phyloP scores from a whole-genome alignment of 257 asterid genomes.

The Capsicum rhomboideum region DNA sequence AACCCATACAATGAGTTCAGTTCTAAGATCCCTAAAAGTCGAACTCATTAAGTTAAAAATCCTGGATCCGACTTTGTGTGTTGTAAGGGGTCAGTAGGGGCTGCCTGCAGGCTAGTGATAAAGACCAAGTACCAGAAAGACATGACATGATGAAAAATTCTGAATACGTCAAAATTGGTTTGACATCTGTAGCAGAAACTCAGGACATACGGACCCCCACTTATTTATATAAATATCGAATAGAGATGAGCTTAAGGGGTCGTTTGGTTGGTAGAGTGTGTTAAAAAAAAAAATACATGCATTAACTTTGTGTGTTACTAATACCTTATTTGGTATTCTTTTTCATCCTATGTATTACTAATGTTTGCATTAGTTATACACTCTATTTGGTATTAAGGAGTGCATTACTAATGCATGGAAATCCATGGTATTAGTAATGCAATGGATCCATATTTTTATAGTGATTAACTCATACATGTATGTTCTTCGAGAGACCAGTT shows the following conservation, averaged over 20 bases:
- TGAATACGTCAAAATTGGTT: not conserved
- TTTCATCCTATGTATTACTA: too few species aligned
- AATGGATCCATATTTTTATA: too few species aligned
- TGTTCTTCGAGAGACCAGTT: too few species aligned
- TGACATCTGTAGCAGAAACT: not conserved
- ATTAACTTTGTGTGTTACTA: too few species aligned
- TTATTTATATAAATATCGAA: not conserved
- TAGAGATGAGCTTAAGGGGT: not conserved
- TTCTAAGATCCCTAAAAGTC: not conserved
- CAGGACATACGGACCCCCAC: not conserved
- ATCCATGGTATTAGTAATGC: too few species aligned
- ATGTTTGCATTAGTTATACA: too few species aligned
- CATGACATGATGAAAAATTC: not conserved
- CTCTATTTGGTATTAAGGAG: too few species aligned
- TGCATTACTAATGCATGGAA: too few species aligned
- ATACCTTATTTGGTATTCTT: too few species aligned
- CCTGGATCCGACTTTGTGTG: not conserved
- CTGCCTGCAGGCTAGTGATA: not conserved
- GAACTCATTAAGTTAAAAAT: not conserved
- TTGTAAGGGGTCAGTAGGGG: not conserved
- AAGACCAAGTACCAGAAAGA: not conserved
- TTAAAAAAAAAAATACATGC: too few species aligned
- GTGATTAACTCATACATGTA: too few species aligned
- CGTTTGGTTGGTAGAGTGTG: too few species aligned
- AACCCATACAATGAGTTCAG: not conserved